Evolutionary conservation across 1,284 basidiomycete genomes (phyloP).

Genomic region (Pascua guehoae): DNA sequence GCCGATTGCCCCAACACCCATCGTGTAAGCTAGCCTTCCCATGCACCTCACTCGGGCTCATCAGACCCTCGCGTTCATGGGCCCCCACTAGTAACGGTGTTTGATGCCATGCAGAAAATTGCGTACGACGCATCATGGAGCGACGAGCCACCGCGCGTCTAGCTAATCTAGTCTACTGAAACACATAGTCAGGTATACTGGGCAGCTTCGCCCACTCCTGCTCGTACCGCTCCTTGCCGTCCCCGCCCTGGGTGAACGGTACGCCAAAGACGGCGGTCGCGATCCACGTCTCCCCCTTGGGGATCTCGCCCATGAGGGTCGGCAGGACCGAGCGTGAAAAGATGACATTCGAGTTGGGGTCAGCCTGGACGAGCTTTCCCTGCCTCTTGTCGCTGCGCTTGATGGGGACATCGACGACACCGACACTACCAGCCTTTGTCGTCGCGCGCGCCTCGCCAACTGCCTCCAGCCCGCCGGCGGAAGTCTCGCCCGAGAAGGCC

Average conservation of each 20-base stretch:
- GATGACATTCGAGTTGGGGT: conserved; percentile 70
- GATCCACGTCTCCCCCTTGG: conserved; percentile 56
- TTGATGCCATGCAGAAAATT: no score
- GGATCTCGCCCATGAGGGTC: conserved; percentile 58
- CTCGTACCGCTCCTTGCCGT: conserved; percentile 20
- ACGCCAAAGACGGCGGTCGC: conserved; percentile 67
- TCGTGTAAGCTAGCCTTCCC: no score
- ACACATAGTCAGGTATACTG: conserved; percentile 19
- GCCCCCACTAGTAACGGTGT: no score
- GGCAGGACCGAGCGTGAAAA: conserved; percentile 65
- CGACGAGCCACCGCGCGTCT: no score
- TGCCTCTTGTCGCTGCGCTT: conserved; percentile 7
- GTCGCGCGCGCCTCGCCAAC: conserved; percentile 54
- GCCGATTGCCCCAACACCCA: no score
- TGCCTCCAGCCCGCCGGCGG: conserved; percentile 36
- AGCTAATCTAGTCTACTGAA: no score
- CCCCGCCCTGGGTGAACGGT: conserved; percentile 44
- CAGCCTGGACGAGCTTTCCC: conserved; percentile 60
- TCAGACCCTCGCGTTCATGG: no score
- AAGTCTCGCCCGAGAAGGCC: conserved; percentile 39
- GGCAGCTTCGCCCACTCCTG: conserved; percentile 38
- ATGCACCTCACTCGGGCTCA: no score
- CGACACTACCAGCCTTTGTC: conserved; percentile 62
- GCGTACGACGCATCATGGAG: no score
- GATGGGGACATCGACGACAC: conserved; percentile 54